Conservation (phyloP, 2,329 filamentous ascomycete genomes). For the Hawksworthiomyces lignivorus region DNA sequence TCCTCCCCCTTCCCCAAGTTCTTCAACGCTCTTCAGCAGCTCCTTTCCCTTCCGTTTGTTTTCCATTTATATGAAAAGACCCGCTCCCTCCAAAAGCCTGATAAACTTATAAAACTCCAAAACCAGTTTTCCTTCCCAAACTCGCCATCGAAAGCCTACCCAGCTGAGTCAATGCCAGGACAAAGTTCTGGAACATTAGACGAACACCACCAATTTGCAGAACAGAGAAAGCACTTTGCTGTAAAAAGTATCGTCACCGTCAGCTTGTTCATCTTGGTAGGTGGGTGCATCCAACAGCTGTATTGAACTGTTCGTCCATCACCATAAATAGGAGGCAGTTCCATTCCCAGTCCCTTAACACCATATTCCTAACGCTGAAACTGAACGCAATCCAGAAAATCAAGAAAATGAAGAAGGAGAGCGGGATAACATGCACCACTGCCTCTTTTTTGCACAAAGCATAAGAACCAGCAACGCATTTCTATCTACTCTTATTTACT, state of each 20-base stretch:
- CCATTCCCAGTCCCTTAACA: not conserved
- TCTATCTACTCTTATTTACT: no score
- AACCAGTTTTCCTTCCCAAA: not conserved
- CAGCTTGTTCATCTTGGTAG: no score
- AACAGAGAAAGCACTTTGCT: no score
- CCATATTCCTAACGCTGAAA: not conserved
- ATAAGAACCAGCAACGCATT: not conserved
- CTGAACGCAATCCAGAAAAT: not conserved
- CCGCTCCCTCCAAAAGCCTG: not conserved
- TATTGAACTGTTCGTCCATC: no score
- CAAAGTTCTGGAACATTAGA: not conserved
- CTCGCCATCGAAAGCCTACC: not conserved
- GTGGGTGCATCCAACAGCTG: no score
- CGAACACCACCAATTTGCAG: no score
- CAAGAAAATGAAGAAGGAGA: not conserved
- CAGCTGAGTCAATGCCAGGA: no score
- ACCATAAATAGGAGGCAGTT: no score
- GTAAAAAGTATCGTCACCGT: no score
- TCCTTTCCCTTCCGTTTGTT: not conserved
- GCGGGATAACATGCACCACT: no score
- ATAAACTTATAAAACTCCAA: not conserved
- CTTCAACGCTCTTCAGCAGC: not conserved
- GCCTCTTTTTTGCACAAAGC: no score
- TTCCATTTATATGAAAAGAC: not conserved
- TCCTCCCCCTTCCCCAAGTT: not conserved